A percentile compares a stretch with the other conserved stretches of the same genome.
phyloP scores from a whole-genome alignment of 257 asterid species.

The Anisodus tanguticus region DNA sequence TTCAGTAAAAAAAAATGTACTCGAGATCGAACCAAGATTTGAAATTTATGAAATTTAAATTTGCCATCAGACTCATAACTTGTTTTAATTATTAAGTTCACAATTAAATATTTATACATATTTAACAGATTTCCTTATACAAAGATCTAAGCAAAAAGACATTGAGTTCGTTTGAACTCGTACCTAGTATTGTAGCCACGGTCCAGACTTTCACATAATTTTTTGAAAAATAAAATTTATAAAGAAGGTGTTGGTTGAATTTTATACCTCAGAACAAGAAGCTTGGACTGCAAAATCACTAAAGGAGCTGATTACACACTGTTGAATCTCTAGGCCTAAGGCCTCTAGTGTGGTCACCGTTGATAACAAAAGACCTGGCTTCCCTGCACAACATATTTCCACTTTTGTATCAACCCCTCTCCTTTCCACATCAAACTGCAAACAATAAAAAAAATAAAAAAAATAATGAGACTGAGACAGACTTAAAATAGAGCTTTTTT shows the following conservation, averaged over 20 bases:
- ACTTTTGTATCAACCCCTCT: constrained; percentile 53
- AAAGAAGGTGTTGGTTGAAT: background rate
- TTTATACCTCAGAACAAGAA: constrained; percentile 57
- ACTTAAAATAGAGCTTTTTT: background rate
- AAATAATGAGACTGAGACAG: background rate
- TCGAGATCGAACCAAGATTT: too few relatives aligned
- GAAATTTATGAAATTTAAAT: background rate
- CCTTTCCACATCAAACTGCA: constrained; percentile 77
- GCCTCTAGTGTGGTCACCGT: constrained; percentile 76
- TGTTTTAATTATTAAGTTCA: background rate
- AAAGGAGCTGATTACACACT: constrained; percentile 78
- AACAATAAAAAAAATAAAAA: background rate
- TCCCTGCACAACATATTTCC: constrained; percentile 60
- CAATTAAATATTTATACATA: background rate
- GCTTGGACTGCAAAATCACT: constrained; percentile 74
- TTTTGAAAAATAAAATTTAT: background rate
- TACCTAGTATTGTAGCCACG: background rate
- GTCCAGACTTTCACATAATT: background rate
- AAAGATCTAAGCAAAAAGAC: background rate
- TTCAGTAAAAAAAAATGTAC: background rate
- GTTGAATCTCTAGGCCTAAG: constrained; percentile 71
- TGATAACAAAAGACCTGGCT: constrained; percentile 72
- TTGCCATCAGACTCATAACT: background rate
- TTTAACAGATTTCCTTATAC: too few relatives aligned
- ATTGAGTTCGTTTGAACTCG: background rate